Conservation (phyloP, 331 rosid genomes). For the Malus hybrid region DNA sequence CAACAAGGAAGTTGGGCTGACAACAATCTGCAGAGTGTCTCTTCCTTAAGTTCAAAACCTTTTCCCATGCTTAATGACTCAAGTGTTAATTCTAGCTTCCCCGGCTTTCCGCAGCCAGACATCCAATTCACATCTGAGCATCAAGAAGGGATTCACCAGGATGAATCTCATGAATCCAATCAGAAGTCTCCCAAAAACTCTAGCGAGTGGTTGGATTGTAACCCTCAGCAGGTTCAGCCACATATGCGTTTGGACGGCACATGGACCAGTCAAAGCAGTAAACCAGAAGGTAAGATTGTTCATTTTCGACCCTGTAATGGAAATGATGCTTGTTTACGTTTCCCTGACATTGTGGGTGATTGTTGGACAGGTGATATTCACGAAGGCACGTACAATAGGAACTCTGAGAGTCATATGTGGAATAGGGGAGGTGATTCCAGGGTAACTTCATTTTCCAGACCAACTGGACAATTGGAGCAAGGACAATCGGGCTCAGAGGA, state of each 20-base stretch:
- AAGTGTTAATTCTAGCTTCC: constrained; percentile 33
- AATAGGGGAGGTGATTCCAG: constrained; percentile 17
- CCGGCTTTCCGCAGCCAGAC: constrained; percentile 43
- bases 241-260: constrained; percentile 18
- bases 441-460: constrained; percentile 22
- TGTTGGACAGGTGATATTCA: constrained; percentile 31
- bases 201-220: constrained; percentile 29
- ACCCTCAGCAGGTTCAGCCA: constrained; percentile 22
- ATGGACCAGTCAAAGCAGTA: constrained; percentile 30
- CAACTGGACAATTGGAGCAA: constrained; percentile 25
- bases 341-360: constrained; percentile 9
- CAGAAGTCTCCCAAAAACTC: constrained; percentile 24
- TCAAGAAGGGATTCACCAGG: constrained; percentile 24
- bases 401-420: constrained; percentile 21
- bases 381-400: constrained; percentile 25
- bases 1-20: constrained; percentile 42
- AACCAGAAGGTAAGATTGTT: constrained; percentile 31
- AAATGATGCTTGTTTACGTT: neutral
- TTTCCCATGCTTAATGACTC: constrained; percentile 36
- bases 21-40: constrained; percentile 36
- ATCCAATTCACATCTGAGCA: constrained; percentile 26
- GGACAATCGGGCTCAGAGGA: constrained; percentile 1
- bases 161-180: constrained; percentile 32
- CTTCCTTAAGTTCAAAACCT: constrained; percentile 39
- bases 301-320: neutral